Evolutionary conservation across 2,329 filamentous ascomycete species (phyloP).

Genomic region (Nemania abortiva): DNA sequence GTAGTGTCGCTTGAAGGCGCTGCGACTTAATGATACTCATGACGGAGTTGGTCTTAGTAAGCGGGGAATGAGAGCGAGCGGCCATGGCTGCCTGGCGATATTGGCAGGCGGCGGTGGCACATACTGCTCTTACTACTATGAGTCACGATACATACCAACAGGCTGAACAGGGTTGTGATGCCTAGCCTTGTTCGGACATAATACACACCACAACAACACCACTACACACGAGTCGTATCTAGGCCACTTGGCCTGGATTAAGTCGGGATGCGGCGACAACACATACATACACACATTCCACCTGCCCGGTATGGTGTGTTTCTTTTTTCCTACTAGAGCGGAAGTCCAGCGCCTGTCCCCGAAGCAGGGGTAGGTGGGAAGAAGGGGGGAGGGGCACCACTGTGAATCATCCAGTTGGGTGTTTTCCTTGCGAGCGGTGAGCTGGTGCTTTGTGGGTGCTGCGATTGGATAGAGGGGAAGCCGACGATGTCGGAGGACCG

Average conservation of each 20-base stretch:
- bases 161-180: constrained; percentile 12
- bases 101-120: constrained; percentile 9
- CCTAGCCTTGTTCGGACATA: constrained; percentile 21
- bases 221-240: constrained; percentile 14
- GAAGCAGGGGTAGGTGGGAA: constrained; percentile 12
- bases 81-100: constrained; percentile 19
- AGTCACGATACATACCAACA: constrained; percentile 31
- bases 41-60: constrained; percentile 17
- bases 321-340: constrained; percentile 20
- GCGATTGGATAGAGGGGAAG: constrained; percentile 29
- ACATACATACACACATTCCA: constrained; percentile 19
- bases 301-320: constrained; percentile 22
- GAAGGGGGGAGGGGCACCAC: not conserved
- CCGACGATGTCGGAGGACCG: constrained; percentile 35
- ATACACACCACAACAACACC: not conserved
- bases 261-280: constrained; percentile 21
- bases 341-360: not conserved
- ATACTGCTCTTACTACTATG: constrained; percentile 11
- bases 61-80: constrained; percentile 10
- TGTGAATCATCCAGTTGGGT: constrained; percentile 22
- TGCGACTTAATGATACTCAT: constrained; percentile 31
- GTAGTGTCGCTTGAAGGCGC: constrained; percentile 24
- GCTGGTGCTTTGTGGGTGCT: constrained; percentile 1
- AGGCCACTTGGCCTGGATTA: constrained; percentile 16
- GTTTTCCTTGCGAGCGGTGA: constrained; percentile 32